A percentile compares a stretch with the other conserved stretches of the same genome.
phyloP scores from a whole-genome alignment of 176 grass and related monocot genomes.

The Dendrocalamus sinicus region DNA sequence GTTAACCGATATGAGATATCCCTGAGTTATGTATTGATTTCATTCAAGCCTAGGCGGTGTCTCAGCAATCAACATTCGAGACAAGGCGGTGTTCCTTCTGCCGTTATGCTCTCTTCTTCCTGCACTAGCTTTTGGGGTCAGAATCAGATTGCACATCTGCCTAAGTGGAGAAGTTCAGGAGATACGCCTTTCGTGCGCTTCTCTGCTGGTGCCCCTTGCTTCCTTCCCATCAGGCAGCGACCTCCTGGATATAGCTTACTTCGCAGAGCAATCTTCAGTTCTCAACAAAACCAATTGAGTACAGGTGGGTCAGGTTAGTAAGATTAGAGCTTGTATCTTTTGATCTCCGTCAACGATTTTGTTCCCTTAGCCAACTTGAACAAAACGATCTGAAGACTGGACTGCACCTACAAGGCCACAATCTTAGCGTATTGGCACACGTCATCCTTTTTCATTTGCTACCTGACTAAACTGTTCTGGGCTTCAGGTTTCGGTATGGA shows the following conservation, averaged over 20 bases:
- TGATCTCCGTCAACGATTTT: background rate
- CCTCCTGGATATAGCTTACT: background rate
- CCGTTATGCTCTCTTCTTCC: constrained; percentile 25
- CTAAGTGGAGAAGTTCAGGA: background rate
- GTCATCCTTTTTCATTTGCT: background rate
- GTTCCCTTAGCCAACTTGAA: background rate
- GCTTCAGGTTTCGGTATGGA: constrained; percentile 50
- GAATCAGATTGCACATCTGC: constrained; percentile 25
- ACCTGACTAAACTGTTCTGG: background rate
- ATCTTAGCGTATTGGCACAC: background rate
- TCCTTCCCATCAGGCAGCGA: constrained; percentile 6
- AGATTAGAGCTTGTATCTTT: background rate
- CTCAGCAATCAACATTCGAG: background rate
- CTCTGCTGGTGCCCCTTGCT: background rate
- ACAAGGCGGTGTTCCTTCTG: background rate
- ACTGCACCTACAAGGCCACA: background rate
- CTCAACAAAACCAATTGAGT: background rate
- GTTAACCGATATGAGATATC: background rate
- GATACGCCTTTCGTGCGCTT: background rate
- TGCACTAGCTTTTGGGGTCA: background rate
- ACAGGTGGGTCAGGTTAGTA: background rate
- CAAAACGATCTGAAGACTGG: background rate
- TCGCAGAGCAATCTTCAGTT: constrained; percentile 29
- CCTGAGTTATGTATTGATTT: background rate
- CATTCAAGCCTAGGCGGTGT: background rate